Evolutionary conservation across 176 grass and related monocot genomes (phyloP), one percentile per base, ranked within the genome.

Genomic region (Hyparrhenia diplandra): DNA sequence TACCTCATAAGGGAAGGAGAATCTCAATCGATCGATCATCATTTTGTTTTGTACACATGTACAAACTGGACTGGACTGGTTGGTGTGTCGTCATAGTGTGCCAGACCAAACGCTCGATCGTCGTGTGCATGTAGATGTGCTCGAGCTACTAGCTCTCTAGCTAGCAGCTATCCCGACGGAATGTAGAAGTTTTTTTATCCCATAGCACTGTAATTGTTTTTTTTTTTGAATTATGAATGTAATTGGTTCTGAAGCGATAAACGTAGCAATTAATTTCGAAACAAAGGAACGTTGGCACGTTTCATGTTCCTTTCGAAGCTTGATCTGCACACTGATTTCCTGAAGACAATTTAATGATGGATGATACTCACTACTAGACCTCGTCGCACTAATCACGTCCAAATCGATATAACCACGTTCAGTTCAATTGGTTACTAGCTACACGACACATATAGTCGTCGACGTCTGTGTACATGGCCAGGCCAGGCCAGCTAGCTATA

Each of bases 11-110:
- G 54, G 8, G 54, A 24, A 14, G n/a, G n/a, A 16, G 14, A 77
- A 43, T 83, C 64, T 70, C 18, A 17, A 59, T 43, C 73, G 82
- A 72, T 72, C 8, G 9, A 21, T 28, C 66, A 83, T 83, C 52
- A 55, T 70, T 64, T 6, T 51, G 87, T 51, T 12, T 0, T 79
- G 68, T 28, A 75, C 81, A 73, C 28, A 52, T 63, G 73, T 61
- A 21, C 17, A n/a, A 71, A 27, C 16, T 67, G 16, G n/a, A 75
- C 6, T 49, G 41, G 66, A 4, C 51, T 17, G 64, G 18, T 14
- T 13, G 0, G 2, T 27, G 46, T 34, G 60, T n/a, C n/a, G n/a
- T n/a, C n/a, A n/a, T 23, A 37, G 13, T 21, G 14, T 51, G 47
- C 17, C 5, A 51, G 5, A 51, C 47, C 17, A 51, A 51, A 20